Base-by-base conservation (phyloP, 2,329 filamentous ascomycete species). In the Trichoderma polysporum region DNA sequence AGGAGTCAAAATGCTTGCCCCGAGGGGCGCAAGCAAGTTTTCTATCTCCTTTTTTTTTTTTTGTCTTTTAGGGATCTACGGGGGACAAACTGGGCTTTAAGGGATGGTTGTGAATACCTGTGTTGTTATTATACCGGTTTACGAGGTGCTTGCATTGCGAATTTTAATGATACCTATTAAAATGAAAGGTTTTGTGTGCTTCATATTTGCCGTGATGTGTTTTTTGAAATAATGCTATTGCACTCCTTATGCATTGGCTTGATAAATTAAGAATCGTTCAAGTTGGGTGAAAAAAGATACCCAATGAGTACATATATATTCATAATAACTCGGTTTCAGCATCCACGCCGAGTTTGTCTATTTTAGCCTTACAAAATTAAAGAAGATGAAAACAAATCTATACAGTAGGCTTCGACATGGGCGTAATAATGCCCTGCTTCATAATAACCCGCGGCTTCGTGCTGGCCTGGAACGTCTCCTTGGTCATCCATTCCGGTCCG, bases 401-500 rank as follows among this genome's bases (percentile, higher is more conserved):
- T 66, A 75, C 73, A 60, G 76, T 82, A 19, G 94, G 94, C 81
- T 91, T 94, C 67, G 90, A 88, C 86, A 99, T 92, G 47, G 95
- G 91, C 73, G 88, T 86, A 78, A 99, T 93, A 71, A 96, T 85
- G 54, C 95, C 95, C 80, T 94, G 92, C 83, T 97, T 97, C 77
- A 97, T 83, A 78, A 98, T 83, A 71, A 98, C 86, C 73, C 93
- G 88, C 67, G 95, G 95, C 85, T 94, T 97, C 68, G 91, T 97
- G 69, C 87, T 87, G 73, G 91, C 88, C 83, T 98, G 94, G 85
- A 95, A 95, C 15, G 91, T 93, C 82, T 93, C 89, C 86, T 97
- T 97, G n/a, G 94, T 98, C 72, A 90, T 89, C 94, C 94, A 99
- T 79, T 99, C 94, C 17, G 91, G 92, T 1, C 95, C 95, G 68